Conservation (phyloP, 805 yeast genomes). For the Phaffomyces opuntiae region DNA sequence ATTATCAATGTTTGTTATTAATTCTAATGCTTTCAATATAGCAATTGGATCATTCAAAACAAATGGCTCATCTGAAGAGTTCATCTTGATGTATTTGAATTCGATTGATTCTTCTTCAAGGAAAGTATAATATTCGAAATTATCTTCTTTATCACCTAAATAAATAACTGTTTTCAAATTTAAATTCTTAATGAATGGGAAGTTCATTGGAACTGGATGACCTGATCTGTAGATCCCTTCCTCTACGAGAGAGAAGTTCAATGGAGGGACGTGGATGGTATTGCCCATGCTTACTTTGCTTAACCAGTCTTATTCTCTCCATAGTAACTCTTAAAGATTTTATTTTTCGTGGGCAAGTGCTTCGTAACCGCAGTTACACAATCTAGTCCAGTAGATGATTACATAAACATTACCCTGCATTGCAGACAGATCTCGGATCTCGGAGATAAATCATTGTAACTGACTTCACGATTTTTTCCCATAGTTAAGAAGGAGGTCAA, state of each 20-base stretch:
- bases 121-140: conserved; percentile 64
- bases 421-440: no score
- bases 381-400: no score
- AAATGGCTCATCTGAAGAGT: conserved; percentile 71
- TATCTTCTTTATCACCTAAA: conserved; percentile 68
- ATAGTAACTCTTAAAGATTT: no score
- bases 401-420: no score
- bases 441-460: no score
- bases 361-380: no score
- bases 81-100: conserved; percentile 57
- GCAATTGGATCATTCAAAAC: conserved; percentile 50
- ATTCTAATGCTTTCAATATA: conserved; percentile 47
- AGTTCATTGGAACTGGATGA: conserved; percentile 85
- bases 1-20: conserved; percentile 57
- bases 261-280: conserved; percentile 67
- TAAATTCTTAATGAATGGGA: conserved; percentile 65
- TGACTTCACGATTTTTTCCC: no score
- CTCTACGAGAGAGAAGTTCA: conserved; percentile 84
- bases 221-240: conserved; percentile 87
- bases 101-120: conserved; percentile 44
- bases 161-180: conserved; percentile 75
- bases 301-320: no score
- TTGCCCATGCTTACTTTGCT: not conserved
- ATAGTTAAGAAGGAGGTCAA: no score
- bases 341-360: no score